Base-by-base conservation (phyloP, 371 early-diverging fungal species). In the Funneliformis caledonium region DNA sequence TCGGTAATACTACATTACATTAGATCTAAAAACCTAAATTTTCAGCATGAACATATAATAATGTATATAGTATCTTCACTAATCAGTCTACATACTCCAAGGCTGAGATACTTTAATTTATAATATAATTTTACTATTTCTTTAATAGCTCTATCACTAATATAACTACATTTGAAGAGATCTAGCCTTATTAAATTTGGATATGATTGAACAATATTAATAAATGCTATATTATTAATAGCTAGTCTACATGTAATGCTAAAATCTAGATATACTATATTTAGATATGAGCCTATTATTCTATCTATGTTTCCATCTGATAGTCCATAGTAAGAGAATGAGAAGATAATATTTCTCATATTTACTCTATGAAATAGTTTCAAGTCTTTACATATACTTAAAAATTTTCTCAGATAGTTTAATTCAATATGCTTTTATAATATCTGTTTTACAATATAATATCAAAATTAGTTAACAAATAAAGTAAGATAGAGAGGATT, bases 261-360 rank as follows among this genome's bases (percentile, higher is more conserved):
- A n/a, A 75, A 75, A 75, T 60, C 11, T 60, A 75, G 33, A 75
- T 75, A 48, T n/a, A 47, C 26, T 75, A 75, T 61, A 75, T 75
- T 60, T 61, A 60, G 75, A 42, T 8, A 61, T 37, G 62, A 60
- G 37, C 37, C 2, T 37, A 37, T 37, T 37, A 37, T 37, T 37
- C 37, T 37, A 37, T 37, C 2, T 37, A 67, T 67, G 31, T 10
- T 7, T 37, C 37, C 19, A 37, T 67, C 68, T 37, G 68, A 67
- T 4, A 67, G 37, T 37, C 8, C 19, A 67, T 19, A 8, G 12
- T 9, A 22, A 37, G 37, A 37, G 42, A 37, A 67, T 37, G 2
- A 2, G 37, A 37, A 37, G 2, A 37, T 37, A 2, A 37, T 1
- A 37, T 37, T 37, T 37, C 19, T 7, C 4, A 67, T 42, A 42